Conservation (phyloP, 2,329 filamentous ascomycete species). For the Ambrosiella cleistominuta region DNA sequence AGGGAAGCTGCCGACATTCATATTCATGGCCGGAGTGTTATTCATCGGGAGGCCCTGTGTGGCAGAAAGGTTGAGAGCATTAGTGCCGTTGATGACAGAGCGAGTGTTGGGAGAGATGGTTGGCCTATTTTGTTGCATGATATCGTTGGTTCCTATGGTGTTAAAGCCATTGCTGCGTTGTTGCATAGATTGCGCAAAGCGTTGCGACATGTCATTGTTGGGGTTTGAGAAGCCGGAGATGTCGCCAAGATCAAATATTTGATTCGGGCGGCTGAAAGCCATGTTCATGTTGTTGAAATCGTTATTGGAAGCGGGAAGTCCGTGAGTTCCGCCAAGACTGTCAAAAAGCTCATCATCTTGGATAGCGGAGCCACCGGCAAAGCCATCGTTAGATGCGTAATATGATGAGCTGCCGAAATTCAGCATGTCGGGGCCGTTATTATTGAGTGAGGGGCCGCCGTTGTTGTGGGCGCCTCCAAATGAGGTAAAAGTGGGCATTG, state of each 20-base stretch:
- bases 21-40: conserved; percentile 17
- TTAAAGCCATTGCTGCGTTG: conserved; percentile 62
- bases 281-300: conserved; percentile 42
- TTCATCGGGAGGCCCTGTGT: conserved; percentile 18
- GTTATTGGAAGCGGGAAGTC: conserved; percentile 36
- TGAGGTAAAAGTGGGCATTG: conserved; percentile 1
- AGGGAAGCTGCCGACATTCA: conserved; percentile 36
- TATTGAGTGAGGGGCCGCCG: conserved; percentile 9
- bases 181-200: conserved; percentile 37
- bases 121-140: conserved; percentile 19
- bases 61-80: background rate
- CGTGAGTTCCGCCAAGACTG: conserved; percentile 18
- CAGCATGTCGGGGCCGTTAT: conserved; percentile 38
- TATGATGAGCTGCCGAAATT: conserved; percentile 40
- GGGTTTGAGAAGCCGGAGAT: conserved; percentile 78
- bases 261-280: conserved; percentile 29
- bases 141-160: conserved; percentile 48
- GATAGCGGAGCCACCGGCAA: conserved; percentile 24
- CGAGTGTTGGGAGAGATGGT: background rate
- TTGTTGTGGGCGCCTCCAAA: conserved; percentile 4
- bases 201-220: conserved; percentile 81
- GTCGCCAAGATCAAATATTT: conserved; percentile 29
- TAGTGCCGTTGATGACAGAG: background rate
- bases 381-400: conserved; percentile 68
- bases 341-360: too few relatives aligned